Evolutionary conservation across 2,329 filamentous ascomycete species (phyloP).

Genomic region (Fusarium albosuccineum): DNA sequence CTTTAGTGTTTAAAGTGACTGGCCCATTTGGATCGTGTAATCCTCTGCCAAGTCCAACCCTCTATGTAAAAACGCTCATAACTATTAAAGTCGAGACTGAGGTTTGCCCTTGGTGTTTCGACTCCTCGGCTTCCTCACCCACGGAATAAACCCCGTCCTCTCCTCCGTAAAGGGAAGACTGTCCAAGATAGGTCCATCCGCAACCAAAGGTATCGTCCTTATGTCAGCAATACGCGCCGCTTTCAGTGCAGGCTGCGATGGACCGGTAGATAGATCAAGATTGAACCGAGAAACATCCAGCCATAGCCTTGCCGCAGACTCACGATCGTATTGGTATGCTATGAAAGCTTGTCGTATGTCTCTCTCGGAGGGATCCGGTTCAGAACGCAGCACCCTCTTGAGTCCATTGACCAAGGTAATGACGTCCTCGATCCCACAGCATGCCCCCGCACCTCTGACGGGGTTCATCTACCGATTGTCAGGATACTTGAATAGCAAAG

Average conservation of each 20-base stretch:
- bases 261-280: conserved; percentile 19
- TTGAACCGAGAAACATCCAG: conserved; percentile 18
- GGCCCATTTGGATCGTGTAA: too few relatives aligned
- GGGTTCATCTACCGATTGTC: conserved; percentile 21
- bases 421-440: conserved; percentile 23
- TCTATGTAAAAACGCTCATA: too few relatives aligned
- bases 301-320: conserved; percentile 17
- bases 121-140: not conserved
- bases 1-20: too few relatives aligned
- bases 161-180: conserved; percentile 9
- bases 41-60: too few relatives aligned
- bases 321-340: conserved; percentile 18
- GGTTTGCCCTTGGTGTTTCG: not conserved
- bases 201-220: conserved; percentile 11
- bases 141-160: conserved; percentile 8
- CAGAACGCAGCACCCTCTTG: not conserved
- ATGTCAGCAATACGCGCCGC: conserved; percentile 6
- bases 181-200: conserved; percentile 17
- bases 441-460: conserved; percentile 29
- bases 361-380: not conserved
- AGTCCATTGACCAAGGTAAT: conserved; percentile 19
- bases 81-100: not conserved
- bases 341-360: conserved; percentile 6
- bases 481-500: not conserved
- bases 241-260: conserved; percentile 12